Base-by-base conservation (phyloP, 768 basidiomycete species). In the Panellus pusillus region DNA sequence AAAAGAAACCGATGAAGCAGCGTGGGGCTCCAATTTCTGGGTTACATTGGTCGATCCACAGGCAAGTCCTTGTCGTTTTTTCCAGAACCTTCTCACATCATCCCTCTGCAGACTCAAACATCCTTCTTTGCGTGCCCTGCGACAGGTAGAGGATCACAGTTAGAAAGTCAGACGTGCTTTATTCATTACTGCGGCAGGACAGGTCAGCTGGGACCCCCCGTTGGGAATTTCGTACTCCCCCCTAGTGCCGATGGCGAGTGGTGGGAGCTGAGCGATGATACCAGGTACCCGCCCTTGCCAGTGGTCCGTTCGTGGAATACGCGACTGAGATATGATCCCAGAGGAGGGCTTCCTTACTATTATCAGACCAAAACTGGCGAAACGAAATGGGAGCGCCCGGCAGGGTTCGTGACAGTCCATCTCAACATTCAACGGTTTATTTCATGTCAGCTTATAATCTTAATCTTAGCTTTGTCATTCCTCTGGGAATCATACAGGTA, bases 21-120 rank as follows among this genome's bases (percentile, higher is more conserved):
- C 79, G 27, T 94, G 92, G 92, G 92, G 91, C 5, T 82, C 88
- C 24, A 87, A 93, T 68, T 96, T 97, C 67, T 97, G 94, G 94
- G 91, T 96, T 7, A 95, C 94, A 6, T 77, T 96, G 47, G 80
- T 89, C 44, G 93, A 97, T 77, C 94, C 94, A 24, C 84, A 90
- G 79, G 93, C 90, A 67, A 61, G 79, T 78, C 31, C 41, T 40
- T 37, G 63, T 36, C 28, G 31, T 46, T 31, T 50, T 57, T 37
- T 47, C 40, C 52, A 45, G 54, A 14, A 44, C 47, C 47, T 32
- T 31, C 53, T 54, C 41, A 42, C 60, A 38, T 55, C 29, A 46
- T 36, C 18, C 40, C 54, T 38, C 31, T 52, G 35, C 62, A 82
- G 81, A 80, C 78, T 36, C 78, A 76, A 65, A 78, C 78, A 3